These are phyloP conservation scores for Pseudogymnoascus sp. DNA, from an alignment of 2,329 filamentous ascomycete species.

Conservation along the genomic window DNA sequence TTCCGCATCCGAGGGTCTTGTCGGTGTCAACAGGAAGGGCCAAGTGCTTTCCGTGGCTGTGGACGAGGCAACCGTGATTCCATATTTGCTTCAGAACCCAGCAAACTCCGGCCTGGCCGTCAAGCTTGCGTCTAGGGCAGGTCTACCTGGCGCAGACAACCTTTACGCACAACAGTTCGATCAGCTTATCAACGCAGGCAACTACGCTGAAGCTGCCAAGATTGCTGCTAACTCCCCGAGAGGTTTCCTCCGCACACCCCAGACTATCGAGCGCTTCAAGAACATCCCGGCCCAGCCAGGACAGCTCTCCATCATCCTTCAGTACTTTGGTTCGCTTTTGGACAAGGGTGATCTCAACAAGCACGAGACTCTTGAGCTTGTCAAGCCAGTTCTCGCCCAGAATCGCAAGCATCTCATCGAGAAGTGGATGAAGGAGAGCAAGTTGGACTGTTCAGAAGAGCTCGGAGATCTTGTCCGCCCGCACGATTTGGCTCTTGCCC, in stretches of 20 bases:
- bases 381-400: constrained; percentile 84
- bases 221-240: constrained; percentile 93
- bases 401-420: constrained; percentile 92
- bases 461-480: constrained; percentile 88
- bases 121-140: constrained; percentile 90
- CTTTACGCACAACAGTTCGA: constrained; percentile 93
- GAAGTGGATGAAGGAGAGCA: constrained; percentile 96
- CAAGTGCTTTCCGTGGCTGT: constrained; percentile 92
- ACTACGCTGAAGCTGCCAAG: constrained; percentile 85
- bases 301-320: constrained; percentile 87
- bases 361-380: constrained; percentile 89
- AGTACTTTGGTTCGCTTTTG: constrained; percentile 95
- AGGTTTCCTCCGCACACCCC: constrained; percentile 86
- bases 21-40: constrained; percentile 95
- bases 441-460: constrained; percentile 92
- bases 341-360: constrained; percentile 92
- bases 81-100: constrained; percentile 92
- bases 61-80: constrained; percentile 84
- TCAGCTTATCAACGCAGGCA: constrained; percentile 69
- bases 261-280: constrained; percentile 97
- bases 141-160: constrained; percentile 87
- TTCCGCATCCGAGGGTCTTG: constrained; percentile 74
- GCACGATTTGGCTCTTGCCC: constrained; percentile 80
- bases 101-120: constrained; percentile 90
- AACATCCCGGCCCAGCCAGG: constrained; percentile 70